phyloP scores from a whole-genome alignment of 306 rosid species.

The Vigna angularis region DNA sequence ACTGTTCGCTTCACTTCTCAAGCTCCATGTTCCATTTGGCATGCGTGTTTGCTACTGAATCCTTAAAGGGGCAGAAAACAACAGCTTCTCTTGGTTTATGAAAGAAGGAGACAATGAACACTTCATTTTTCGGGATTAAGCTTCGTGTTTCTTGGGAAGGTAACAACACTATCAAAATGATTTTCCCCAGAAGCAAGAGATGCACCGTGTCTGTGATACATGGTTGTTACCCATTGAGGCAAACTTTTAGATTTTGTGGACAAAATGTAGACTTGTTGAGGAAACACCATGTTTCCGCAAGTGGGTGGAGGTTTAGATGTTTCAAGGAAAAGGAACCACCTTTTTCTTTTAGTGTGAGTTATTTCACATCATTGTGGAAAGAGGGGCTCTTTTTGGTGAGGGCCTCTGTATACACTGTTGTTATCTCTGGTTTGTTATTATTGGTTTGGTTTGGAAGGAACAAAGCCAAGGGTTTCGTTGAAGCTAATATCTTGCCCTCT shows the following conservation, averaged over 20 bases:
- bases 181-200: conserved; percentile 49
- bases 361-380: conserved; percentile 64
- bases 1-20: not conserved
- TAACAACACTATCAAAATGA: conserved; percentile 45
- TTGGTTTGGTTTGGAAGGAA: conserved; percentile 80
- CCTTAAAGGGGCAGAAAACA: not conserved
- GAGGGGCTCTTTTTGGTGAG: conserved; percentile 78
- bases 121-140: conserved; percentile 64
- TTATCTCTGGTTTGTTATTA: conserved; percentile 76
- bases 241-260: conserved; percentile 62
- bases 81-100: conserved; percentile 16
- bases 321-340: conserved; percentile 62
- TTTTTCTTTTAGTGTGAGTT: conserved; percentile 58
- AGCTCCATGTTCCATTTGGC: not conserved
- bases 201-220: conserved; percentile 54
- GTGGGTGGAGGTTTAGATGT: conserved; percentile 65
- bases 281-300: conserved; percentile 53
- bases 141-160: conserved; percentile 53
- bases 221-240: conserved; percentile 54
- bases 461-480: conserved; percentile 75
- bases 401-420: conserved; percentile 70
- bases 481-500: conserved; percentile 74
- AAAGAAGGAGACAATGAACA: conserved; percentile 69
- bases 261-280: conserved; percentile 69
- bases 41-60: not conserved